These are phyloP conservation scores for Tetradesmus obliquus DNA, from an alignment of 139 green algal species.

Conservation along the genomic window DNA sequence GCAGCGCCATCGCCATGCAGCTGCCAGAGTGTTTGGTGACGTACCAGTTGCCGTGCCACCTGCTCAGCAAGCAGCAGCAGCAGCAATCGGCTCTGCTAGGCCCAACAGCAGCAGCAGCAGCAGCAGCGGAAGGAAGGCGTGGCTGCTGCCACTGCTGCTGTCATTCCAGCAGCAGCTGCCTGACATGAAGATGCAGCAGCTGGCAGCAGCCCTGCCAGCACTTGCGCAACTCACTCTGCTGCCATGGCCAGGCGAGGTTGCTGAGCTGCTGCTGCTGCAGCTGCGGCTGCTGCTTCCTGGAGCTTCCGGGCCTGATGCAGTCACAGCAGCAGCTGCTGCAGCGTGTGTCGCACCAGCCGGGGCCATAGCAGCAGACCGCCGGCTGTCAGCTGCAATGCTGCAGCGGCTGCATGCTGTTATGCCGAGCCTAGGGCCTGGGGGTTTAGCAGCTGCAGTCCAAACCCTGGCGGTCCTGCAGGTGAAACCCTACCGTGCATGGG, in stretches of 20 bases:
- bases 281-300: background rate
- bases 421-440: background rate
- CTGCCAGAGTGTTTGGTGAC: background rate
- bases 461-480: background rate
- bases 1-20: background rate
- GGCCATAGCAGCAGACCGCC: background rate
- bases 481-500: slow-evolving; percentile 6
- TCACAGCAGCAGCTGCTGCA: slow-evolving; percentile 4
- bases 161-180: background rate
- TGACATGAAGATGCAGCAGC: background rate
- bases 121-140: background rate
- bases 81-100: background rate
- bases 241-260: background rate
- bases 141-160: background rate
- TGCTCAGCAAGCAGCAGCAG: background rate
- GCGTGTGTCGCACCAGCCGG: background rate
- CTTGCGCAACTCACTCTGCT: background rate
- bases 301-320: background rate
- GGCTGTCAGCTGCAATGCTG: background rate
- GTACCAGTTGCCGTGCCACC: background rate
- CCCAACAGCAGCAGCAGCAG: background rate
- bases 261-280: background rate
- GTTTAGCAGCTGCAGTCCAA: background rate
- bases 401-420: slow-evolving; percentile 6
- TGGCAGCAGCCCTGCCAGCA: background rate